Evolutionary conservation across 345 rosid species (phyloP).

Genomic region (Lepidium aucheri): DNA sequence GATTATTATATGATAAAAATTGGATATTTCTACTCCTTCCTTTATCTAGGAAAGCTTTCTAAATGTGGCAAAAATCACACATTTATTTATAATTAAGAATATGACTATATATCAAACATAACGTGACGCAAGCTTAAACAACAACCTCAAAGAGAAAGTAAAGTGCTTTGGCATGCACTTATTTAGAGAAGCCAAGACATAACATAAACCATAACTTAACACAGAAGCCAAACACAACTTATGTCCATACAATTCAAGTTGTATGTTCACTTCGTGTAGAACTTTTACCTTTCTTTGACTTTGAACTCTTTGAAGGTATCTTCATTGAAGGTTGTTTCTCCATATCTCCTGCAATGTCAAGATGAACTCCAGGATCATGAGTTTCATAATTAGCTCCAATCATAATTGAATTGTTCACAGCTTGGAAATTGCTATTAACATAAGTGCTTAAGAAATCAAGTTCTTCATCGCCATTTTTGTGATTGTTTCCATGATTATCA

Average conservation of each 20-base stretch:
- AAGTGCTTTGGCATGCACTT: slow-evolving; percentile 16
- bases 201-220: not conserved
- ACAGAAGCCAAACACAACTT: not conserved
- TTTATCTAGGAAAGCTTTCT: no score
- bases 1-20: no score
- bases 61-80: no score
- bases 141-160: slow-evolving; percentile 7
- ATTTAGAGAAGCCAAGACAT: slow-evolving; percentile 12
- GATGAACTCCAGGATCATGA: slow-evolving; percentile 86
- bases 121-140: not conserved
- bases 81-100: not conserved
- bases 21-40: no score
- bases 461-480: slow-evolving; percentile 20
- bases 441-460: slow-evolving; percentile 42
- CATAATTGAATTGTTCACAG: slow-evolving; percentile 89
- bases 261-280: slow-evolving; percentile 10
- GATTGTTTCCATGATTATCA: slow-evolving; percentile 22
- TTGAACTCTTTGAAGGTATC: not conserved
- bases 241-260: slow-evolving; percentile 5
- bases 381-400: slow-evolving; percentile 51
- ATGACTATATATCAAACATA: not conserved
- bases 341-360: slow-evolving; percentile 47
- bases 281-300: slow-evolving; percentile 14
- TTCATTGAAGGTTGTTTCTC: slow-evolving; percentile 26
- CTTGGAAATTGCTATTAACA: slow-evolving; percentile 90